phyloP scores from a whole-genome alignment of 2,329 filamentous ascomycete genomes.

The Nemania serpens region DNA sequence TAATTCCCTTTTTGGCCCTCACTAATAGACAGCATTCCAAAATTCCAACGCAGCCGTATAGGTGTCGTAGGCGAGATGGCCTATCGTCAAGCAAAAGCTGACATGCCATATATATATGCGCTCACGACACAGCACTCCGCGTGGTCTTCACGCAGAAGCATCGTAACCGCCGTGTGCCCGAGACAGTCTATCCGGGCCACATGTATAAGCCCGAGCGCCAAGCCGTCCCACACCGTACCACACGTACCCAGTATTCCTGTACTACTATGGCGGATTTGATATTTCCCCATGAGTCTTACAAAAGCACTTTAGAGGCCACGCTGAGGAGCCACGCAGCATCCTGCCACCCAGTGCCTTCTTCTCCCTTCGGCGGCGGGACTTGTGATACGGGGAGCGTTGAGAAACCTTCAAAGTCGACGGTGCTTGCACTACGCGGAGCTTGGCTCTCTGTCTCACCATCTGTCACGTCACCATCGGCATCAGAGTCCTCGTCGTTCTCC shows the following conservation, averaged over 20 bases:
- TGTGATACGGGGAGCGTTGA: constrained; percentile 49
- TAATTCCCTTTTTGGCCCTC: constrained; percentile 7
- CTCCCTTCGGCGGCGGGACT: constrained; percentile 54
- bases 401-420: constrained; percentile 48
- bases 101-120: constrained; percentile 9
- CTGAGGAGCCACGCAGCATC: constrained; percentile 71
- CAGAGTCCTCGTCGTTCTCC: constrained; percentile 60
- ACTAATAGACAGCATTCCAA: not conserved
- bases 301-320: constrained; percentile 65
- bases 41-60: not conserved
- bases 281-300: constrained; percentile 45
- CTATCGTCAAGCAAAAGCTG: not conserved
- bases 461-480: constrained; percentile 44
- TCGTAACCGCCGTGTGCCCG: not conserved
- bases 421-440: constrained; percentile 44
- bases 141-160: constrained; percentile 10
- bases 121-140: constrained; percentile 11
- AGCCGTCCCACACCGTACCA: constrained; percentile 1
- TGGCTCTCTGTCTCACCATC: constrained; percentile 47
- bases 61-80: too few relatives aligned
- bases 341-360: constrained; percentile 64
- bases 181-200: not conserved
- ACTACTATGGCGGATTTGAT: not conserved
- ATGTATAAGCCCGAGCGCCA: constrained; percentile 2
- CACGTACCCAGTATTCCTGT: not conserved